Evolutionary conservation across 176 grass and related monocot species (phyloP).

Genomic region (Leersia perrieri): DNA sequence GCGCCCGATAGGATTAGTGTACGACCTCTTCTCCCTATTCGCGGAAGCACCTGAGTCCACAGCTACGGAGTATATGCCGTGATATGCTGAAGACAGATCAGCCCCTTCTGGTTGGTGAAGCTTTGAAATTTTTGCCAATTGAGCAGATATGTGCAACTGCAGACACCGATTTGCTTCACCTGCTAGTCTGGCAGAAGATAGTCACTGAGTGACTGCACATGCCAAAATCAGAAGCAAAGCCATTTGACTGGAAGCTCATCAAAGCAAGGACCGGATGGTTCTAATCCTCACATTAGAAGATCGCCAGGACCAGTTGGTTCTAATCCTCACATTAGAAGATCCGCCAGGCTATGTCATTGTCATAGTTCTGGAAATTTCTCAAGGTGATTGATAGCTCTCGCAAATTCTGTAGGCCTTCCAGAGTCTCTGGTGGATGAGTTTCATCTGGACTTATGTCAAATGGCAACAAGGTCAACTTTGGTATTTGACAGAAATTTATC

Average conservation of each 20-base stretch:
- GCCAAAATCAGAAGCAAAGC: not conserved
- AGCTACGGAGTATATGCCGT: not conserved
- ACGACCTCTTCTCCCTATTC: not conserved
- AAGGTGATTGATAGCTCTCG: not conserved
- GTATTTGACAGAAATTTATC: too few relatives aligned
- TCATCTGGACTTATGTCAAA: not conserved
- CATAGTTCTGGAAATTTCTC: not conserved
- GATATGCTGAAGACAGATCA: not conserved
- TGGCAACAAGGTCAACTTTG: too few relatives aligned
- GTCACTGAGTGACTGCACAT: not conserved
- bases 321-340: not conserved
- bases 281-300: not conserved
- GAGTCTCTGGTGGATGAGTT: not conserved
- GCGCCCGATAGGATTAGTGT: too few relatives aligned
- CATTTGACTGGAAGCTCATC: not conserved
- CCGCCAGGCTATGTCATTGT: not conserved
- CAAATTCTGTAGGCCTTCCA: not conserved
- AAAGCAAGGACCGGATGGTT: not conserved
- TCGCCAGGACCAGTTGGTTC: not conserved
- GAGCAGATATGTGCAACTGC: not conserved
- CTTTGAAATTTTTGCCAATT: not conserved
- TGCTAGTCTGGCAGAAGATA: not conserved
- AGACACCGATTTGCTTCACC: not conserved
- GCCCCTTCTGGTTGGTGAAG: too few relatives aligned
- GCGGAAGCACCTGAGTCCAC: not conserved